Percentiles rank a stretch among this genome's conserved stretches.
Evolutionary conservation across 2,329 filamentous ascomycete species (phyloP).

Genomic region (Botrytis tulipae): DNA sequence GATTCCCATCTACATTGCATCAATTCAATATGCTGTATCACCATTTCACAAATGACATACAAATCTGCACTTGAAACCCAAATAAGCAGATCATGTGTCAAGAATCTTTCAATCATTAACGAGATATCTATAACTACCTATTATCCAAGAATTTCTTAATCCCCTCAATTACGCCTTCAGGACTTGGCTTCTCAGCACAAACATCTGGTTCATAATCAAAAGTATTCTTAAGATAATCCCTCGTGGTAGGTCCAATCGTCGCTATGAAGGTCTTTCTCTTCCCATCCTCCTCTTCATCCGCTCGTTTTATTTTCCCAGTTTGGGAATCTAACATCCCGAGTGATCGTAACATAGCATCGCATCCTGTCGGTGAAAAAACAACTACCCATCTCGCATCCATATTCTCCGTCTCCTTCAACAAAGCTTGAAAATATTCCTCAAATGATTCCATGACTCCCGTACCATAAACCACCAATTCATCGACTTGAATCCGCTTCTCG

Average conservation of each 20-base stretch:
- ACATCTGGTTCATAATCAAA: constrained; percentile 72
- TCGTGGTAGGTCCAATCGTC: constrained; percentile 92
- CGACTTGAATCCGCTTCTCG: constrained; percentile 59
- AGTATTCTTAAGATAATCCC: constrained; percentile 63
- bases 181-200: constrained; percentile 79
- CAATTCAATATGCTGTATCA: not conserved
- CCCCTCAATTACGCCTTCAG: constrained; percentile 70
- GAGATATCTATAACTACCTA: not conserved
- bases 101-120: not conserved
- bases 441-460: constrained; percentile 83
- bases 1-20: not conserved
- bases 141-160: constrained; percentile 48
- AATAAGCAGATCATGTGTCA: not conserved
- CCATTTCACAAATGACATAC: not conserved
- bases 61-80: not conserved
- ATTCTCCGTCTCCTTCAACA: constrained; percentile 48
- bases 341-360: constrained; percentile 56
- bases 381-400: constrained; percentile 64
- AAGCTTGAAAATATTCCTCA: constrained; percentile 58
- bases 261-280: constrained; percentile 62
- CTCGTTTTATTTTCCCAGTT: constrained; percentile 42
- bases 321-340: constrained; percentile 51
- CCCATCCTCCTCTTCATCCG: constrained; percentile 18
- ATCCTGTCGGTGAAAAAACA: constrained; percentile 68
- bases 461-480: constrained; percentile 82